A percentile compares a stretch with the other conserved stretches of the same genome.
These are phyloP conservation scores for Agapanthus africanus DNA, from an alignment of 106 monocot genomes.

Conservation along the genomic window DNA sequence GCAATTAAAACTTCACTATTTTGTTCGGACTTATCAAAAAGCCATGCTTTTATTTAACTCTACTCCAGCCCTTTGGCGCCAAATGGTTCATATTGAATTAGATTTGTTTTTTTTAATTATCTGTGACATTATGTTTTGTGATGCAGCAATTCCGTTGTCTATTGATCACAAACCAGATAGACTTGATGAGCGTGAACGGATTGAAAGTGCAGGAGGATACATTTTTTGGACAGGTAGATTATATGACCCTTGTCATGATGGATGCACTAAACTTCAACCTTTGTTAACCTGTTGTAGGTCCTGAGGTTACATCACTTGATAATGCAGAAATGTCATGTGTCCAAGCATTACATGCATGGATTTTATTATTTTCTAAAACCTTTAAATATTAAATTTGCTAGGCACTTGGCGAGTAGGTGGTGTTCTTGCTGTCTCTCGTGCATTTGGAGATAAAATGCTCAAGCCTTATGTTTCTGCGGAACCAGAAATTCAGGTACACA, in stretches of 20 bases:
- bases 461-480: slow-evolving; percentile 77
- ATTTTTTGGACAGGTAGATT: slow-evolving; percentile 53
- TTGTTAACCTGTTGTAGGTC: neutral
- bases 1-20: neutral
- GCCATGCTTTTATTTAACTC: neutral
- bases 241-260: too few species aligned
- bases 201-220: slow-evolving; percentile 69
- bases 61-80: neutral
- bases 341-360: neutral
- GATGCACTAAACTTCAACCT: neutral
- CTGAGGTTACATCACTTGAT: neutral
- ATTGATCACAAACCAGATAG: slow-evolving; percentile 74
- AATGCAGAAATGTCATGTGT: neutral
- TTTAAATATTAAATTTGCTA: slow-evolving; percentile 7
- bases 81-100: neutral
- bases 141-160: slow-evolving; percentile 57
- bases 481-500: slow-evolving; percentile 60
- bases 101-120: slow-evolving; percentile 3
- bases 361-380: neutral
- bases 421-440: slow-evolving; percentile 75
- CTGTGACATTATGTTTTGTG: neutral
- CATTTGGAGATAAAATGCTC: slow-evolving; percentile 63
- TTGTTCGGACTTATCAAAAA: neutral
- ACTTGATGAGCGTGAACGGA: slow-evolving; percentile 52
- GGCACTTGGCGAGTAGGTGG: slow-evolving; percentile 77